Base-by-base conservation (phyloP, 495 filamentous ascomycete genomes). In the Penicillium waksmanii region DNA sequence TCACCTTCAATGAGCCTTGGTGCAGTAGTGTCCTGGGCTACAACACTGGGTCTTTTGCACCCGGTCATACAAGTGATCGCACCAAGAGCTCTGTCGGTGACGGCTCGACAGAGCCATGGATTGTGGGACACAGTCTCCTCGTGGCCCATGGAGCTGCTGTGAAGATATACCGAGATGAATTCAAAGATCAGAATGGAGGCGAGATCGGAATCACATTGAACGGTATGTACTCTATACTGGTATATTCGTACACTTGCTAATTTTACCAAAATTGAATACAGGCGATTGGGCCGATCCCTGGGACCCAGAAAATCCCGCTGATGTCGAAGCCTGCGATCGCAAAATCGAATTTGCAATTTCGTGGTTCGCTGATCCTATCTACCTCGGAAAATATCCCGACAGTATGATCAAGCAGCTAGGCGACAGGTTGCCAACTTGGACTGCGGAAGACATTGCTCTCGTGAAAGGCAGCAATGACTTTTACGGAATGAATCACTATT, bases 401-500 rank as follows among this genome's bases (percentile, higher is more conserved):
- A 88, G 85, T 56, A 90, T 92, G 86, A 78, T 81, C 56, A 86
- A 87, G 71, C 88, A 91, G 71, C 83, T 91, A 10, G 88, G 89
- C 38, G 75, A 86, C 66, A 82, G 88, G 6, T 79, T 93, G 51
- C 89, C 88, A 13, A 76, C 78, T 17, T 90, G 85, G 72, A 86
- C 85, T 0, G 59, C 78, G 21, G 85, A 90, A 61, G 89, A 91
- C 62, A 67, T 81, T 8, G 84, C 83, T 3, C 79, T 91, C 8
- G 84, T 92, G 44, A 80, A 88, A 52, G 89, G 88, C 42, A 89
- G 85, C 70, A 91, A 91, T 68, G 88, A 92, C 74, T 92, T 92
- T 71, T 91, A 91, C 73, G 88, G 89, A 61, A 90, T 91, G 88
- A 91, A 92, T 79, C 88, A 91, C 78, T 91, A 92, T 80, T 91